Evolutionary conservation across 331 rosid species (phyloP).

Genomic region (Pyracantha coccinea): DNA sequence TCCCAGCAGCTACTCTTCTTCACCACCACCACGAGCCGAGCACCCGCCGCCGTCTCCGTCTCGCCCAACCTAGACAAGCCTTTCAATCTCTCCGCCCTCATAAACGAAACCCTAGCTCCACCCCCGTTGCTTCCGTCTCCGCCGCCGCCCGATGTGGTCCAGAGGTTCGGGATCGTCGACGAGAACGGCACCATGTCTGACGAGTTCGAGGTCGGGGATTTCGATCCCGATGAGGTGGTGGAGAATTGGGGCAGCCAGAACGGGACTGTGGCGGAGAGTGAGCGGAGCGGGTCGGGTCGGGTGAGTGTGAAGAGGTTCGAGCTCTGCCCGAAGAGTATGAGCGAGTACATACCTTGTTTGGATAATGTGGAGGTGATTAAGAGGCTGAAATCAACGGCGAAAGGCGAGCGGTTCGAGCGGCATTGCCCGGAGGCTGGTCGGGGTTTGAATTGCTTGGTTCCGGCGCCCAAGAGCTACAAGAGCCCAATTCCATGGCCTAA

Average conservation of each 20-base stretch:
- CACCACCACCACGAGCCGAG: conserved; percentile 18
- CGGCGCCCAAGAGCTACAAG: conserved; percentile 67
- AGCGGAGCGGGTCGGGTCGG: conserved; percentile 14
- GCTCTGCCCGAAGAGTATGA: conserved; percentile 43
- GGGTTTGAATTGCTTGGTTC: conserved; percentile 71
- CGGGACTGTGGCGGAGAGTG: conserved; percentile 17
- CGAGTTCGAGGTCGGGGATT: conserved; percentile 70
- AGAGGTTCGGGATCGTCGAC: conserved; percentile 61
- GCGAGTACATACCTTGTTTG: conserved; percentile 85
- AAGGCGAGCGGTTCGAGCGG: conserved; percentile 72
- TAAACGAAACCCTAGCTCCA: conserved; percentile 16
- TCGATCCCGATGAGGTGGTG: conserved; percentile 38
- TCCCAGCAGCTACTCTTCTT: conserved; percentile 69
- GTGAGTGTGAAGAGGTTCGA: conserved; percentile 30
- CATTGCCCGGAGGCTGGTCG: conserved; percentile 55
- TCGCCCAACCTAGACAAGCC: conserved; percentile 53
- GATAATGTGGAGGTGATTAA: conserved; percentile 60
- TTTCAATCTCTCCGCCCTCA: conserved; percentile 38
- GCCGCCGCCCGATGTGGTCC: conserved; percentile 19
- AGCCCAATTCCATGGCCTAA: conserved; percentile 78
- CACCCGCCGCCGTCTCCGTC: conserved; percentile 27
- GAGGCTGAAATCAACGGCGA: conserved; percentile 45
- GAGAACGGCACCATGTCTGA: conserved; percentile 88
- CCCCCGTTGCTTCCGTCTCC: background rate
- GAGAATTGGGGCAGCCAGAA: conserved; percentile 40